These are phyloP conservation scores for Peterozyma xylosa DNA, from an alignment of 805 yeast genomes.

Conservation along the genomic window DNA sequence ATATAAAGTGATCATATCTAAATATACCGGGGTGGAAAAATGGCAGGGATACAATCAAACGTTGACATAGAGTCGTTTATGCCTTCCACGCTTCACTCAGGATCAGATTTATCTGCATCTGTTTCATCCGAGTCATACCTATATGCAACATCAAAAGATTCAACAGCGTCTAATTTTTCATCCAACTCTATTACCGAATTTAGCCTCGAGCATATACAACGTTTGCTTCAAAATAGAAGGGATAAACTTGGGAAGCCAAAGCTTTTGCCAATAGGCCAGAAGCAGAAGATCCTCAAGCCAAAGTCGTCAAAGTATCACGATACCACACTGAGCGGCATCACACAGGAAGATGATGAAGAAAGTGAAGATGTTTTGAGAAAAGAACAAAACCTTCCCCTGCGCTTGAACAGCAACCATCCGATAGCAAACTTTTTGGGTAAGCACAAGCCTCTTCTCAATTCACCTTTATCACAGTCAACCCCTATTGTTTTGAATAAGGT, in stretches of 20 bases:
- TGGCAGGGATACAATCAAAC: no score
- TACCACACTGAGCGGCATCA: not conserved
- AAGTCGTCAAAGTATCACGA: not conserved
- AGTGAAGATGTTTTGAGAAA: not conserved
- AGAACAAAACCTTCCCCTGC: not conserved
- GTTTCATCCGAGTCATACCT: conserved; percentile 3
- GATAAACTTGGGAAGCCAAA: not conserved
- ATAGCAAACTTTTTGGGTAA: not conserved
- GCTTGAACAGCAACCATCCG: not conserved
- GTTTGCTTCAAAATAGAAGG: conserved; percentile 1
- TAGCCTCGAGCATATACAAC: conserved; percentile 1
- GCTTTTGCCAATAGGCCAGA: not conserved
- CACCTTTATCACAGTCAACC: conserved; percentile 9
- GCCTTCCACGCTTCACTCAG: no score
- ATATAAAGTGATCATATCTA: no score
- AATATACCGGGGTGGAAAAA: no score
- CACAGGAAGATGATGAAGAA: not conserved
- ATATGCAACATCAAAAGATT: conserved; percentile 5
- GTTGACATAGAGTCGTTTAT: no score
- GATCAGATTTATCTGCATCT: no score
- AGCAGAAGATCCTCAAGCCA: not conserved
- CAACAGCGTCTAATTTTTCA: conserved; percentile 1
- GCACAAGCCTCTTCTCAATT: not conserved
- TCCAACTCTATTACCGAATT: not conserved
- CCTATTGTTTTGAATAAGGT: conserved; percentile 1